These are phyloP conservation scores for Trebouxia sp. DNA, from an alignment of 139 green algal genomes.

Conservation along the genomic window DNA sequence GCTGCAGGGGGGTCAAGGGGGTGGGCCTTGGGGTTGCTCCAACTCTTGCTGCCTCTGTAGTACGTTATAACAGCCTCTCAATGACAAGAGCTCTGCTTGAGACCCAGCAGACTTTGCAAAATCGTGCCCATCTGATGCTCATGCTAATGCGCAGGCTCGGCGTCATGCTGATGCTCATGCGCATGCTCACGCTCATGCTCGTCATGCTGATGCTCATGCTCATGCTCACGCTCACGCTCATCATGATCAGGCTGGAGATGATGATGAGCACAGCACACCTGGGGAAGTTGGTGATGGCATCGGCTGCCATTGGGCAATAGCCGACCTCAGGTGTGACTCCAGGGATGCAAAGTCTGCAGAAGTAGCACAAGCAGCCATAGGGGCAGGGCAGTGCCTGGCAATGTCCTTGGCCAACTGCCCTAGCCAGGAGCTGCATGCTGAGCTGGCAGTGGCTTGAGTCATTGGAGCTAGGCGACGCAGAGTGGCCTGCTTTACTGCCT, in stretches of 20 bases:
- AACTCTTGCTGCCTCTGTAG: not conserved
- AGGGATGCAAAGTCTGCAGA: slow-evolving; percentile 46
- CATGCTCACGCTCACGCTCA: too few relatives aligned
- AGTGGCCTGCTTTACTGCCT: slow-evolving; percentile 27
- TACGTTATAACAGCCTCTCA: too few relatives aligned
- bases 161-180: not conserved
- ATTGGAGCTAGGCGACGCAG: slow-evolving; percentile 48
- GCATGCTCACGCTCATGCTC: too few relatives aligned
- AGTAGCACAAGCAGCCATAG: slow-evolving; percentile 55
- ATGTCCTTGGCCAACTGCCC: slow-evolving; percentile 48
- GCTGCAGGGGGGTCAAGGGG: not conserved
- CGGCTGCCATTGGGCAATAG: slow-evolving; percentile 51
- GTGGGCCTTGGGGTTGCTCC: not conserved
- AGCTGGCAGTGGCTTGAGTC: slow-evolving; percentile 45
- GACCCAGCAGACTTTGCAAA: not conserved
- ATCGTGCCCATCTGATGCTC: not conserved
- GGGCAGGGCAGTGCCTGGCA: slow-evolving; percentile 31
- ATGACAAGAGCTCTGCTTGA: not conserved
- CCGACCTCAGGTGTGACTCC: slow-evolving; percentile 53
- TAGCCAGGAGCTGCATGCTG: slow-evolving; percentile 70
- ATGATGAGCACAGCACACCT: too few relatives aligned
- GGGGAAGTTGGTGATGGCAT: not conserved
- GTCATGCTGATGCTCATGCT: too few relatives aligned
- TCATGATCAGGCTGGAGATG: too few relatives aligned
- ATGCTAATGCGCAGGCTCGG: too few relatives aligned